Conservation (phyloP, 2,329 filamentous ascomycete species). For the Elsinoe arachidis region DNA sequence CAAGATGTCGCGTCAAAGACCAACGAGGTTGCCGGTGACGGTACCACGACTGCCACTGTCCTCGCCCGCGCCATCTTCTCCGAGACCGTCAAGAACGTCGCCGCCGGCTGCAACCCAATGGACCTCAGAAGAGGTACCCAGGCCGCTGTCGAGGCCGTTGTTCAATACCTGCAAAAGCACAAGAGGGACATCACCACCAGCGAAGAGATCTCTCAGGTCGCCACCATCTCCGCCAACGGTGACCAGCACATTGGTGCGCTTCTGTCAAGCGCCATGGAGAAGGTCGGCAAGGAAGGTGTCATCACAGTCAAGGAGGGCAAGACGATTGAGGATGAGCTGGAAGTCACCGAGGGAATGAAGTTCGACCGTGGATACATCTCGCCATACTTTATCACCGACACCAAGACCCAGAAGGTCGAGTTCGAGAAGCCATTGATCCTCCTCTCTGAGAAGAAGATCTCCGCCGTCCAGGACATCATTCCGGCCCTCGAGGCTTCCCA, state of each 20-base stretch:
- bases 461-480: slow-evolving; percentile 96
- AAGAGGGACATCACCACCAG: slow-evolving; percentile 98
- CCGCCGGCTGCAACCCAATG: slow-evolving; percentile 99
- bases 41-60: slow-evolving; percentile 95
- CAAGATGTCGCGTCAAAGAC: slow-evolving; percentile 99
- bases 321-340: slow-evolving; percentile 94
- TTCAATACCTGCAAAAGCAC: slow-evolving; percentile 89
- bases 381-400: slow-evolving; percentile 99
- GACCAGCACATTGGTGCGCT: slow-evolving; percentile 91
- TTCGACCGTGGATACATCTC: slow-evolving; percentile 99
- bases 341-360: slow-evolving; percentile 99
- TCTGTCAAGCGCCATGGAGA: slow-evolving; percentile 98
- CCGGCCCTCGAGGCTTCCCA: slow-evolving; percentile 95
- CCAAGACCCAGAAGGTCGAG: slow-evolving; percentile 98
- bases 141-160: slow-evolving; percentile 87
- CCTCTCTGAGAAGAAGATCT: slow-evolving; percentile 99
- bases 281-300: slow-evolving; percentile 99
- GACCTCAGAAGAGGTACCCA: slow-evolving; percentile 95
- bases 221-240: slow-evolving; percentile 96
- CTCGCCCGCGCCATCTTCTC: slow-evolving; percentile 98
- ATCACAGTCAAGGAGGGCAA: slow-evolving; percentile 99
- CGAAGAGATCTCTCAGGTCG: slow-evolving; percentile 94
- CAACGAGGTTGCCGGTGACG: slow-evolving; percentile 97
- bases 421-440: slow-evolving; percentile 99
- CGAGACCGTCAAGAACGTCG: slow-evolving; percentile 99